Conservation (phyloP, 495 filamentous ascomycete species). For the Neurospora intermedia region DNA sequence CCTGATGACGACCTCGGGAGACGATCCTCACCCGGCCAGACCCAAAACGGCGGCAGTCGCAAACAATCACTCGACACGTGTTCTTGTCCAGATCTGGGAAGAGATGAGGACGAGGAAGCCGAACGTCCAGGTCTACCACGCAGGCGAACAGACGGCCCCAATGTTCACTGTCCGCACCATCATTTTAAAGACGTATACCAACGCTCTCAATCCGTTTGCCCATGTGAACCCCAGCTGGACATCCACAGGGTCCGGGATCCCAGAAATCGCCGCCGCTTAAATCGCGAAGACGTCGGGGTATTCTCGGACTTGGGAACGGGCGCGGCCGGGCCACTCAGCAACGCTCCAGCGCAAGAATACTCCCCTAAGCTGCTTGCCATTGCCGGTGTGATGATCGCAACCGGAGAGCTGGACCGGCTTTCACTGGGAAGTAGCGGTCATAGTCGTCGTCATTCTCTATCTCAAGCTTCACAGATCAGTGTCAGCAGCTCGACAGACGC, state of each 20-base stretch:
- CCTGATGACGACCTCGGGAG: not conserved
- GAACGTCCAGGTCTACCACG: not conserved
- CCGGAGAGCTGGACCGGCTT: conserved; percentile 13
- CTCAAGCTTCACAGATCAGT: not conserved
- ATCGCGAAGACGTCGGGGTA: conserved; percentile 2
- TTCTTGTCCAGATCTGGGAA: conserved; percentile 9
- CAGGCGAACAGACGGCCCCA: not conserved
- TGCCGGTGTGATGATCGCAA: conserved; percentile 17
- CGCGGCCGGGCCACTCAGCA: not conserved
- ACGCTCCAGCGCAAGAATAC: not conserved
- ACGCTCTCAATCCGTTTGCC: conserved; percentile 12
- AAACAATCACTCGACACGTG: conserved; percentile 4
- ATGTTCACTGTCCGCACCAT: not conserved
- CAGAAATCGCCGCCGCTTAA: conserved; percentile 4
- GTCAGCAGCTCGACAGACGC: not conserved
- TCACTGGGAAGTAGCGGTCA: not conserved
- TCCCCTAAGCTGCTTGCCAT: conserved; percentile 8
- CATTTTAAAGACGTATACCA: not conserved
- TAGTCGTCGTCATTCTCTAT: not conserved
- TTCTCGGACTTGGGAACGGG: not conserved
- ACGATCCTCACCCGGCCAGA: not conserved
- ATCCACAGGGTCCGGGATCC: not conserved
- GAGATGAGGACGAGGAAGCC: not conserved
- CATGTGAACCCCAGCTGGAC: not conserved
- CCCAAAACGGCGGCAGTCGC: not conserved